These are phyloP conservation scores for Neoboletus magnificus DNA, from an alignment of 768 basidiomycete genomes.

Conservation along the genomic window DNA sequence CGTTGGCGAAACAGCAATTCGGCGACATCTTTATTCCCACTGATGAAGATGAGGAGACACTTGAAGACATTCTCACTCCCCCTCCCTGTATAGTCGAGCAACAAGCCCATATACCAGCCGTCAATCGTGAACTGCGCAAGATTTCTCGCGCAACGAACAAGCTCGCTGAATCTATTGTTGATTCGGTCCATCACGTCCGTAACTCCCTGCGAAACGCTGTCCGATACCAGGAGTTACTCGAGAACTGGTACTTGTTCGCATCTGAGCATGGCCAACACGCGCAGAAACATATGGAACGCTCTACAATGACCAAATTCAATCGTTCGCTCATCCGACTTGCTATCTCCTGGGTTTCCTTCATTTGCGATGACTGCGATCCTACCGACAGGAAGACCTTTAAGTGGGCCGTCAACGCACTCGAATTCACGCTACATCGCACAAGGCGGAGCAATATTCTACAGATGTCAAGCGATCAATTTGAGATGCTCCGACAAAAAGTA, in stretches of 20 bases:
- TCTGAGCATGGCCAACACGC: constrained; percentile 93
- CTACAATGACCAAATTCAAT: constrained; percentile 70
- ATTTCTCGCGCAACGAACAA: constrained; percentile 88
- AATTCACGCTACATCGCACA: constrained; percentile 87
- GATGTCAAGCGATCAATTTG: constrained; percentile 84
- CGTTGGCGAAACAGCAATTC: constrained; percentile 75
- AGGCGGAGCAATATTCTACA: constrained; percentile 86
- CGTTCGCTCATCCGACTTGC: constrained; percentile 83
- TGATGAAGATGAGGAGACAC: constrained; percentile 59
- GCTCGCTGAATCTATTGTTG: constrained; percentile 88
- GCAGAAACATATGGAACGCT: constrained; percentile 80
- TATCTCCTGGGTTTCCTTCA: constrained; percentile 98
- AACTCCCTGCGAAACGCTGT: constrained; percentile 55
- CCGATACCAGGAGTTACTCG: constrained; percentile 79
- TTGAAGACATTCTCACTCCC: constrained; percentile 41
- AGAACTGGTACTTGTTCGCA: constrained; percentile 96
- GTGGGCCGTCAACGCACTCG: constrained; percentile 96
- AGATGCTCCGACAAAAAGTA: constrained; percentile 85
- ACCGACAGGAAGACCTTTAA: constrained; percentile 94
- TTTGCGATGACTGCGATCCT: constrained; percentile 96
- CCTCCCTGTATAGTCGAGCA: constrained; percentile 64
- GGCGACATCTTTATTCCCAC: constrained; percentile 56
- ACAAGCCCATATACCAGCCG: constrained; percentile 86
- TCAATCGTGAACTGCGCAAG: constrained; percentile 87
- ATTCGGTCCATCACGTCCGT: constrained; percentile 86